These are phyloP conservation scores for Cordia subcordata DNA, from an alignment of 257 asterid genomes.

Conservation along the genomic window DNA sequence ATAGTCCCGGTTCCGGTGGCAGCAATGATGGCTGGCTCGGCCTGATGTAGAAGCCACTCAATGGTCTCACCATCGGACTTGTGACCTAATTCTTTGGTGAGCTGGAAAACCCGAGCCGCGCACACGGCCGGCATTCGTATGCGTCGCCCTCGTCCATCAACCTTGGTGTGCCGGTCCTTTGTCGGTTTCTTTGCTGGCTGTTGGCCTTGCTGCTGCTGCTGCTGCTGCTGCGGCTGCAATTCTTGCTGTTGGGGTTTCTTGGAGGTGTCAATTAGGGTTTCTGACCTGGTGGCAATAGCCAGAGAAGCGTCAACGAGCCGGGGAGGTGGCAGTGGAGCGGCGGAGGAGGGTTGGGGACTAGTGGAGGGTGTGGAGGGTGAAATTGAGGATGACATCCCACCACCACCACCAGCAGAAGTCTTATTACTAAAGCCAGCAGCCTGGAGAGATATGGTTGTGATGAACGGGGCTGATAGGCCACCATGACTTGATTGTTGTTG, in stretches of 20 bases:
- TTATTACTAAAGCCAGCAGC: conserved; percentile 7
- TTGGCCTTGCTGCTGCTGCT: conserved; percentile 14
- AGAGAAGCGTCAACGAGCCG: conserved; percentile 57
- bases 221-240: conserved; percentile 11
- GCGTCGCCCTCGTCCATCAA: conserved; percentile 81
- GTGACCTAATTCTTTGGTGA: conserved; percentile 64
- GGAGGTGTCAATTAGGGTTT: conserved; percentile 32
- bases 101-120: conserved; percentile 77
- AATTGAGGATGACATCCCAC: conserved; percentile 1
- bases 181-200: conserved; percentile 46
- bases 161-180: conserved; percentile 84
- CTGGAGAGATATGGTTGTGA: conserved; percentile 25
- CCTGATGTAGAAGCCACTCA: conserved; percentile 74
- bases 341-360: conserved; percentile 20
- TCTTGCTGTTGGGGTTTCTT: conserved; percentile 27
- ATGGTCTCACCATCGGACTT: conserved; percentile 79
- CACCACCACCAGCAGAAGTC: conserved; percentile 1
- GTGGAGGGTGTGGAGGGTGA: conserved; percentile 28
- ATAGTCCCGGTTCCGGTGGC: conserved; percentile 85
- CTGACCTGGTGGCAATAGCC: conserved; percentile 53
- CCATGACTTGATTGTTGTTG: conserved; percentile 19
- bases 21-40: conserved; percentile 77
- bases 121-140: conserved; percentile 86
- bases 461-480: conserved; percentile 36
- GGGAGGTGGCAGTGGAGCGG: conserved; percentile 16